Conservation (phyloP, 73 alveolate genomes). For the Tetrahymena thermophila region DNA sequence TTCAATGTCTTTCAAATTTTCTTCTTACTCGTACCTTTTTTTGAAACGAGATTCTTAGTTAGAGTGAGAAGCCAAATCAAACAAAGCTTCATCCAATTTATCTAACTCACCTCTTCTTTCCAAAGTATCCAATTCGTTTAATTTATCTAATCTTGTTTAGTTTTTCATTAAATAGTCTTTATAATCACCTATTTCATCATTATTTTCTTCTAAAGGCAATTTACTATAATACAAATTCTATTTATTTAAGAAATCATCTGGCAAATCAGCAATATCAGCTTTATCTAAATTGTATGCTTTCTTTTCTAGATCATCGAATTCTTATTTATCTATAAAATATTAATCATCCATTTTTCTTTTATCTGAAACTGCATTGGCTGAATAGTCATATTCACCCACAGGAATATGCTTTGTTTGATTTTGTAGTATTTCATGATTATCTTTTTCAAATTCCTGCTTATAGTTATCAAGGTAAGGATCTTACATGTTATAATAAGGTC, state of each 20-base stretch:
- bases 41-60: not conserved
- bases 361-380: not conserved
- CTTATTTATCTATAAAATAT: not conserved
- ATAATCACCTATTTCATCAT: not conserved
- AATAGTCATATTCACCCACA: not conserved
- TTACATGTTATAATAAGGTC: not conserved
- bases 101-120: not conserved
- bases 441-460: not conserved
- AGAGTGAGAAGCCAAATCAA: not conserved
- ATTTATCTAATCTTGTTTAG: not conserved
- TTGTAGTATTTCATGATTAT: not conserved
- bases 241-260: not conserved
- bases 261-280: not conserved
- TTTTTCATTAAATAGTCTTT: not conserved
- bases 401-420: not conserved
- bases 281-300: not conserved
- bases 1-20: not conserved
- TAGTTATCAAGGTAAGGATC: not conserved
- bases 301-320: not conserved
- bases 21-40: not conserved
- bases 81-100: not conserved
- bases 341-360: not conserved
- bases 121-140: not conserved
- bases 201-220: not conserved
- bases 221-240: not conserved